A percentile compares a stretch with the other conserved stretches of the same genome.
Conservation (phyloP, 1,139 yeast species). For the Candida glucosophila region DNA sequence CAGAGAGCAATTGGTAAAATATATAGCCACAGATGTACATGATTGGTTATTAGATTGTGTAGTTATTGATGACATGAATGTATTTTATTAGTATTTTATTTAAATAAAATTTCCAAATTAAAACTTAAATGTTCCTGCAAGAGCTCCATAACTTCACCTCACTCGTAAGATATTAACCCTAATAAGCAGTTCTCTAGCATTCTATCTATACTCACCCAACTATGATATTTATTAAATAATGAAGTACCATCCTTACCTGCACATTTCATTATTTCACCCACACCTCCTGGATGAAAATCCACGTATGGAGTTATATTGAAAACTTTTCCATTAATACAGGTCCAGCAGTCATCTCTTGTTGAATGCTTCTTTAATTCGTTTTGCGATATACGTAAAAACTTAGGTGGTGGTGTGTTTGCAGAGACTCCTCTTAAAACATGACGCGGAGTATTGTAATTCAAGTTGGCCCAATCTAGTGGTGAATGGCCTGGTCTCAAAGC, state of each 20-base stretch:
- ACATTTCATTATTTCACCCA: slow-evolving; percentile 62
- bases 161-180: slow-evolving; percentile 39
- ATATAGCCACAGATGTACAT: slow-evolving; percentile 60
- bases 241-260: slow-evolving; percentile 83
- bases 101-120: no score
- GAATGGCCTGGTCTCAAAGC: slow-evolving; percentile 71
- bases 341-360: slow-evolving; percentile 70
- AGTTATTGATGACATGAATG: slow-evolving; percentile 18
- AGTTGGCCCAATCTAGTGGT: slow-evolving; percentile 77
- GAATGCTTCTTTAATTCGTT: slow-evolving; percentile 58
- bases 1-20: slow-evolving; percentile 52
- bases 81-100: slow-evolving; percentile 1
- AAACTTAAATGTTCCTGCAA: no score
- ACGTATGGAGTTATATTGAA: slow-evolving; percentile 80
- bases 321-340: slow-evolving; percentile 69
- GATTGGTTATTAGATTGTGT: slow-evolving; percentile 62
- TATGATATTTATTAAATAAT: slow-evolving; percentile 73
- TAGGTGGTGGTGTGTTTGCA: slow-evolving; percentile 34
- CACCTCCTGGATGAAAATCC: slow-evolving; percentile 91
- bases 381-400: slow-evolving; percentile 42
- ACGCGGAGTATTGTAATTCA: slow-evolving; percentile 30
- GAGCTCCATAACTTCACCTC: no score
- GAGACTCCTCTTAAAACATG: slow-evolving; percentile 31
- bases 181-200: slow-evolving; percentile 71
- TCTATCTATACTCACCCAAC: slow-evolving; percentile 85